Percentiles rank a stretch among this genome's conserved stretches.
Evolutionary conservation across 139 green algal species (phyloP).

Genomic region (Spirogloea muscicola): DNA sequence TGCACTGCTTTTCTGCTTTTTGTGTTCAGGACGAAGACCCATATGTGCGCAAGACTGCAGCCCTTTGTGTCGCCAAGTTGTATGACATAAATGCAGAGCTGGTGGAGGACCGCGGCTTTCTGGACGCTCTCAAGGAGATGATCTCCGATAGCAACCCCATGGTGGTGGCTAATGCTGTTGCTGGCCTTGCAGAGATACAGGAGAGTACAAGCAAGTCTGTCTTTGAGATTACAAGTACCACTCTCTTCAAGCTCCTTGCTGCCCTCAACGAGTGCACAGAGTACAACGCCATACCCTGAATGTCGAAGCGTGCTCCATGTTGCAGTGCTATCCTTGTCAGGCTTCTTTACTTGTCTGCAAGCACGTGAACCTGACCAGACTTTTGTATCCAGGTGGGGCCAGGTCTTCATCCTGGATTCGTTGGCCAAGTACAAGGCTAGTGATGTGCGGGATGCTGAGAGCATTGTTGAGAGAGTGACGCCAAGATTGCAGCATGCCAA

Average conservation of each 20-base stretch:
- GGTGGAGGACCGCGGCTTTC: slow-evolving; percentile 93
- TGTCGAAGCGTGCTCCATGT: no score
- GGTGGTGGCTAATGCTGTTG: slow-evolving; percentile 97
- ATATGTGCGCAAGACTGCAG: slow-evolving; percentile 98
- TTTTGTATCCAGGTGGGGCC: slow-evolving; percentile 61
- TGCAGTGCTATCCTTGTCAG: no score
- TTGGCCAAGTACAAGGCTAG: slow-evolving; percentile 70
- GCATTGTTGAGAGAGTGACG: slow-evolving; percentile 89
- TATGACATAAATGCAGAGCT: slow-evolving; percentile 94
- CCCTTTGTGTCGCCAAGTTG: slow-evolving; percentile 97
- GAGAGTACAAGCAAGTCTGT: slow-evolving; percentile 52
- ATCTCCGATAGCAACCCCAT: slow-evolving; percentile 96
- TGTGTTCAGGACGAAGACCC: slow-evolving; percentile 90
- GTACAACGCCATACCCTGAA: no score
- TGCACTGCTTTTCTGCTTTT: no score
- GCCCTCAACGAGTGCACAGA: slow-evolving; percentile 99
- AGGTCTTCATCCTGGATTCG: slow-evolving; percentile 97
- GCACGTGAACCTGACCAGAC: no score
- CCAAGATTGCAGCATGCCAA: slow-evolving; percentile 98
- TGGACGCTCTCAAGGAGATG: slow-evolving; percentile 90
- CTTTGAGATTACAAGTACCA: slow-evolving; percentile 69
- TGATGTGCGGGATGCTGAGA: slow-evolving; percentile 75
- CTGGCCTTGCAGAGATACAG: slow-evolving; percentile 89
- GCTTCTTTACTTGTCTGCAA: no score
- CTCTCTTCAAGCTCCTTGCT: slow-evolving; percentile 89